These are phyloP conservation scores for Smallanthus sonchifolius DNA, from an alignment of 129 eudicot species.

Conservation along the genomic window DNA sequence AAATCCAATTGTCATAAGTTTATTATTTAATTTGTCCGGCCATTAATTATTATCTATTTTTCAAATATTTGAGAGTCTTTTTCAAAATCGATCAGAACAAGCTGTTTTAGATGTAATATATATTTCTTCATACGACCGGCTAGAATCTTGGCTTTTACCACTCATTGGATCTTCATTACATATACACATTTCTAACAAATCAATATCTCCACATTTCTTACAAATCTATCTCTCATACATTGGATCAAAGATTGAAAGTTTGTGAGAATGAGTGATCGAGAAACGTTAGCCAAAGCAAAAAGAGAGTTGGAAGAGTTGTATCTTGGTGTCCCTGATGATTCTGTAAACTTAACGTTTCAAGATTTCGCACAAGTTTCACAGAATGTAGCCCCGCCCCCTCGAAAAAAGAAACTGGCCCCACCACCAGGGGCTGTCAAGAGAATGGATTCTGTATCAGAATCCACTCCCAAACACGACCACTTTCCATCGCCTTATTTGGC, in stretches of 20 bases:
- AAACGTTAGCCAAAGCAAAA: constrained; percentile 56
- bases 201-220: constrained; percentile 10
- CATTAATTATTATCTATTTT: constrained; percentile 4
- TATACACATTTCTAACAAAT: constrained; percentile 11
- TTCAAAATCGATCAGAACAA: constrained; percentile 14
- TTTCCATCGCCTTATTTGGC: constrained; percentile 30
- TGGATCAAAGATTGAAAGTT: background rate
- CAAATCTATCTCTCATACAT: background rate
- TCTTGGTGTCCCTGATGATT: constrained; percentile 69
- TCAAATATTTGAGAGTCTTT: background rate
- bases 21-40: constrained; percentile 34
- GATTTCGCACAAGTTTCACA: constrained; percentile 61
- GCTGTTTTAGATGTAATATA: background rate
- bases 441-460: constrained; percentile 36
- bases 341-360: constrained; percentile 76
- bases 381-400: constrained; percentile 1
- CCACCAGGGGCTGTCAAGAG: background rate
- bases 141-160: constrained; percentile 17
- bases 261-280: constrained; percentile 28
- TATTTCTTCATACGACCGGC: constrained; percentile 26
- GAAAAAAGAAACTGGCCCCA: constrained; percentile 26
- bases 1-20: constrained; percentile 5
- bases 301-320: constrained; percentile 74
- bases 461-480: constrained; percentile 32
- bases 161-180: constrained; percentile 16